phyloP scores from a whole-genome alignment of 2,329 filamentous ascomycete genomes.

The Hirsutella minnesotensis region DNA sequence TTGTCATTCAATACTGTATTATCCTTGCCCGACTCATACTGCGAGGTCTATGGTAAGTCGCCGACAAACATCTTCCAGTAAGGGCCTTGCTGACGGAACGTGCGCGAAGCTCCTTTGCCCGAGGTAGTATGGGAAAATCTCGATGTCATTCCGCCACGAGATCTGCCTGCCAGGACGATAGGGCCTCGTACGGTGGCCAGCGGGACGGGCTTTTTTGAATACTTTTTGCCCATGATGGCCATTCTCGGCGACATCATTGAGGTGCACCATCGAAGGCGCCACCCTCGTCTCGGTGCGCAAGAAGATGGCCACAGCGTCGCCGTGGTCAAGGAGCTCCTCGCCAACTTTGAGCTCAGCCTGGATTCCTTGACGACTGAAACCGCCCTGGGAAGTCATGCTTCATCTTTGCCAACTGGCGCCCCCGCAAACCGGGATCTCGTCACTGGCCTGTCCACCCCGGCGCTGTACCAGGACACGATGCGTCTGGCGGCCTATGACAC shows the following conservation, averaged over 20 bases:
- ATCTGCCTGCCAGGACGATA: slow-evolving; percentile 19
- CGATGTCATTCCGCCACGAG: slow-evolving; percentile 16
- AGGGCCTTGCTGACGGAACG: neutral
- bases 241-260: slow-evolving; percentile 38
- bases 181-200: slow-evolving; percentile 27
- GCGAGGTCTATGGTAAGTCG: slow-evolving; percentile 24
- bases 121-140: slow-evolving; percentile 28
- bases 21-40: slow-evolving; percentile 32
- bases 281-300: slow-evolving; percentile 28
- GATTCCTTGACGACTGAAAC: slow-evolving; percentile 10
- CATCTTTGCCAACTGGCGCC: slow-evolving; percentile 2
- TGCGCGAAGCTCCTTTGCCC: slow-evolving; percentile 22
- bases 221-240: slow-evolving; percentile 35
- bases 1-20: slow-evolving; percentile 33
- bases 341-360: slow-evolving; percentile 26
- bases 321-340: slow-evolving; percentile 23
- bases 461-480: neutral
- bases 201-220: slow-evolving; percentile 35
- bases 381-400: neutral
- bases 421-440: slow-evolving; percentile 2
- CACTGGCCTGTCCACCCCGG: slow-evolving; percentile 6
- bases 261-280: slow-evolving; percentile 28
- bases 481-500: slow-evolving; percentile 6
- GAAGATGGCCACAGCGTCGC: slow-evolving; percentile 20
- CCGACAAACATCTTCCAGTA: neutral